These are phyloP conservation scores for Xylaria hypoxylon DNA, from an alignment of 2,329 filamentous ascomycete genomes.

Conservation along the genomic window DNA sequence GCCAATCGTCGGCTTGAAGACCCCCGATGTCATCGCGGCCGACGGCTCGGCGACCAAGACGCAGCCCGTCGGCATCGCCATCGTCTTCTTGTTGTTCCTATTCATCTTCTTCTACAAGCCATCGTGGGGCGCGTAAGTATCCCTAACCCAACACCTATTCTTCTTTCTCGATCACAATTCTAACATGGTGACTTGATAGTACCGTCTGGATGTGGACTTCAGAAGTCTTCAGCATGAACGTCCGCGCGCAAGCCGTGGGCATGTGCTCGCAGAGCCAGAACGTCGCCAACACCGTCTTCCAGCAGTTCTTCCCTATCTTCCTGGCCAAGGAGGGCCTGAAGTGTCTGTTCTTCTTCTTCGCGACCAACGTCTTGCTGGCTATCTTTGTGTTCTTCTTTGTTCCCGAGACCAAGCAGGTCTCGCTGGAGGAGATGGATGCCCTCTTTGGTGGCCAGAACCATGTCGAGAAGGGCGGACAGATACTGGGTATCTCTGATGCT, in stretches of 20 bases:
- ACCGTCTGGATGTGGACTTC: slow-evolving; percentile 79
- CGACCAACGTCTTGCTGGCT: slow-evolving; percentile 61
- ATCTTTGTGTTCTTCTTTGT: slow-evolving; percentile 63
- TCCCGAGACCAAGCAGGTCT: slow-evolving; percentile 63
- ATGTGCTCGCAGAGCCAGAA: slow-evolving; percentile 73
- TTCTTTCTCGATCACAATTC: background rate
- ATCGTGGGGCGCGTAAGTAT: slow-evolving; percentile 40
- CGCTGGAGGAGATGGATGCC: slow-evolving; percentile 67
- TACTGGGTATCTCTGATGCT: slow-evolving; percentile 50
- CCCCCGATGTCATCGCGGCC: slow-evolving; percentile 64
- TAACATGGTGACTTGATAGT: slow-evolving; percentile 10
- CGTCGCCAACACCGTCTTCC: slow-evolving; percentile 74
- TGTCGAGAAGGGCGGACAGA: slow-evolving; percentile 64
- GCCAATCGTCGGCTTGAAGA: slow-evolving; percentile 57
- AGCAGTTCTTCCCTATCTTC: slow-evolving; percentile 78
- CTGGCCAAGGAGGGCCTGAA: slow-evolving; percentile 65
- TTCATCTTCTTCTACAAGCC: slow-evolving; percentile 75
- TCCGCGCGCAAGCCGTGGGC: slow-evolving; percentile 76
- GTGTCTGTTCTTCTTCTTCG: slow-evolving; percentile 58
- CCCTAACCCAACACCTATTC: background rate
- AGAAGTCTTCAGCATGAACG: slow-evolving; percentile 77
- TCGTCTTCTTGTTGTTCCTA: slow-evolving; percentile 75
- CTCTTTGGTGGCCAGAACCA: slow-evolving; percentile 69
- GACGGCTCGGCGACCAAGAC: slow-evolving; percentile 58
- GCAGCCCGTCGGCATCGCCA: slow-evolving; percentile 72